Evolutionary conservation across 164 flowering plant species (phyloP).

Genomic region (Macadamia tetraphylla): DNA sequence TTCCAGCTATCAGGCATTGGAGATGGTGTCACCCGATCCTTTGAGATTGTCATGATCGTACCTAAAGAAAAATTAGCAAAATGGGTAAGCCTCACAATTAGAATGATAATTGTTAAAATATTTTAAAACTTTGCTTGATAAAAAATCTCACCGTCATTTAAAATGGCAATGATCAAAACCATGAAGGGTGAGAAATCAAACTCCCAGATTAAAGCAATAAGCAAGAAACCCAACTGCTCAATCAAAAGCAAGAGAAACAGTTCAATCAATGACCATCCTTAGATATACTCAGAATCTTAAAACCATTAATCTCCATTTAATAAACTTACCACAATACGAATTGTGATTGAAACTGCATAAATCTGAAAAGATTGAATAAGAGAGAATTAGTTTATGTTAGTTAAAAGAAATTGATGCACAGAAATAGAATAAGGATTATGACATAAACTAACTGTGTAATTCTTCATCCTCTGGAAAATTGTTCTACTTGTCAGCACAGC

Average conservation of each 20-base stretch:
- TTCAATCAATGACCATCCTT: background rate
- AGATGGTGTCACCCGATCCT: constrained; percentile 95
- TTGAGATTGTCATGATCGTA: constrained; percentile 97
- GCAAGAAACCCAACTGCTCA: constrained; percentile 91
- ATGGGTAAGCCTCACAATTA: constrained; percentile 1
- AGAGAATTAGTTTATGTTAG: background rate
- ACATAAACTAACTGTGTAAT: constrained; percentile 61
- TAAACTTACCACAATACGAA: constrained; percentile 91
- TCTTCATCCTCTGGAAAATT: constrained; percentile 98
- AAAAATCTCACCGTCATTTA: constrained; percentile 72
- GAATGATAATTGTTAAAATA: background rate
- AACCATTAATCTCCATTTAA: background rate
- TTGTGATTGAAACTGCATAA: constrained; percentile 92
- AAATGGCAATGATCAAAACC: constrained; percentile 95
- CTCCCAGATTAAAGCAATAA: constrained; percentile 91
- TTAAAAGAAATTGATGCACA: background rate
- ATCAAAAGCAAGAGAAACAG: background rate
- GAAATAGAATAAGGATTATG: background rate
- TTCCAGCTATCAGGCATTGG: constrained; percentile 99
- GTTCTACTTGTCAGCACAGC: constrained; percentile 97
- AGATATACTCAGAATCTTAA: background rate
- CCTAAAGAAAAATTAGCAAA: constrained; percentile 36
- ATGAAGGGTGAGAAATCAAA: constrained; percentile 94
- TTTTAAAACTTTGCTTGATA: background rate
- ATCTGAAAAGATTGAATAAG: constrained; percentile 44